A percentile compares a stretch with the other conserved stretches of the same genome.
Evolutionary conservation across 2,329 filamentous ascomycete genomes (phyloP).

Genomic region (Calonectria ilicicola): DNA sequence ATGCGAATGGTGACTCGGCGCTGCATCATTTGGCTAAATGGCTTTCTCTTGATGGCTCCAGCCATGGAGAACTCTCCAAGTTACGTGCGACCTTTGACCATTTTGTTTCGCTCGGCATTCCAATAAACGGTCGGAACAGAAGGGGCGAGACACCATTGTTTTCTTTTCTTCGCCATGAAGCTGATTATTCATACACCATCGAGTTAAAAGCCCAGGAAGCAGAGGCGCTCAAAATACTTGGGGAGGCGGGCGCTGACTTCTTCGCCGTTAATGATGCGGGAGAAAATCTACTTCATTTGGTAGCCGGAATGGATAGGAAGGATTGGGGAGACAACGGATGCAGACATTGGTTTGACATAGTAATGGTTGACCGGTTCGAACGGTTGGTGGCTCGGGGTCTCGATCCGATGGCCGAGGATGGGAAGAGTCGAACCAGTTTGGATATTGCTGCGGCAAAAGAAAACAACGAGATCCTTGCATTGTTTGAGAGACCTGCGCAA

Average conservation of each 20-base stretch:
- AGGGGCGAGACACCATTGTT: not conserved
- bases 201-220: not conserved
- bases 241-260: not conserved
- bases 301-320: not conserved
- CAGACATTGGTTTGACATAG: too few relatives aligned
- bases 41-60: not conserved
- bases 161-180: not conserved
- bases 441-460: not conserved
- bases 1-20: not conserved
- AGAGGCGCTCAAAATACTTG: not conserved
- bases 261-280: not conserved
- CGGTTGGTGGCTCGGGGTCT: not conserved
- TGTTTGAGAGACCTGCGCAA: not conserved
- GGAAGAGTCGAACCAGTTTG: not conserved
- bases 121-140: not conserved
- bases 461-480: not conserved
- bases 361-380: not conserved
- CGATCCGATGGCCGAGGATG: not conserved
- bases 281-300: not conserved
- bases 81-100: not conserved
- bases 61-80: not conserved
- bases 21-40: not conserved
- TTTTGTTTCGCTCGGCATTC: not conserved
- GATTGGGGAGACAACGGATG: not conserved
- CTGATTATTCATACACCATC: not conserved